Evolutionary conservation across 2,329 filamentous ascomycete species (phyloP).

Genomic region (Epichloe typhina): DNA sequence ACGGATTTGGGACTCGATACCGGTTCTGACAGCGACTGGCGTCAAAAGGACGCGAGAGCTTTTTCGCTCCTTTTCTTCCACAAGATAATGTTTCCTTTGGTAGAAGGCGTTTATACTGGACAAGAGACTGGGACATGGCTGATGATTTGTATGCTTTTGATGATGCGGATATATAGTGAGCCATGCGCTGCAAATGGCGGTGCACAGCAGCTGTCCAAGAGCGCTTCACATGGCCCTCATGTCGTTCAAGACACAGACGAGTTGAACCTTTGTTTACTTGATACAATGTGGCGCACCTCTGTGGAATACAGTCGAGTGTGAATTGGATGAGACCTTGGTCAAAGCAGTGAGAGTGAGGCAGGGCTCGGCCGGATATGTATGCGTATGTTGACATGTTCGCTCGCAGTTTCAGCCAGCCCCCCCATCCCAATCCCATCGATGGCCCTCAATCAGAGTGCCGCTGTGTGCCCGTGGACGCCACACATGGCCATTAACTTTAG

Average conservation of each 20-base stretch:
- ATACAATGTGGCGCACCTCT: no score
- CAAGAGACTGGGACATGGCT: slow-evolving; percentile 3
- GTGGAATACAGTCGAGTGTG: no score
- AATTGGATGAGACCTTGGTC: no score
- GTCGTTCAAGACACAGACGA: neutral
- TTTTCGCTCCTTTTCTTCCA: neutral
- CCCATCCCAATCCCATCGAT: no score
- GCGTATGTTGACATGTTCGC: no score
- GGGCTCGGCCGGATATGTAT: no score
- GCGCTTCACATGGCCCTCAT: neutral
- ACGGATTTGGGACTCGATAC: slow-evolving; percentile 5
- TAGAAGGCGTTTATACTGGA: slow-evolving; percentile 3
- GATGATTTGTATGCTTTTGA: slow-evolving; percentile 16
- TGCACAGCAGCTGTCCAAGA: neutral
- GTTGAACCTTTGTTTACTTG: neutral
- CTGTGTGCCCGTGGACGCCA: no score
- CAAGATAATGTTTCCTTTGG: neutral
- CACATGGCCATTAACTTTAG: no score
- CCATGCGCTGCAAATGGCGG: neutral
- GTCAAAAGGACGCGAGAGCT: slow-evolving; percentile 1
- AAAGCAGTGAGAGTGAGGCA: no score
- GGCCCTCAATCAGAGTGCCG: no score
- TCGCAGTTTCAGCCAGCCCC: no score
- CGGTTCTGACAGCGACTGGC: slow-evolving; percentile 3
- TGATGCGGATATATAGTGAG: slow-evolving; percentile 11